Evolutionary conservation across 192 early-diverging fungal genomes (phyloP), one percentile per base, ranked within the genome.

Genomic region (Backusella mclennaniae): DNA sequence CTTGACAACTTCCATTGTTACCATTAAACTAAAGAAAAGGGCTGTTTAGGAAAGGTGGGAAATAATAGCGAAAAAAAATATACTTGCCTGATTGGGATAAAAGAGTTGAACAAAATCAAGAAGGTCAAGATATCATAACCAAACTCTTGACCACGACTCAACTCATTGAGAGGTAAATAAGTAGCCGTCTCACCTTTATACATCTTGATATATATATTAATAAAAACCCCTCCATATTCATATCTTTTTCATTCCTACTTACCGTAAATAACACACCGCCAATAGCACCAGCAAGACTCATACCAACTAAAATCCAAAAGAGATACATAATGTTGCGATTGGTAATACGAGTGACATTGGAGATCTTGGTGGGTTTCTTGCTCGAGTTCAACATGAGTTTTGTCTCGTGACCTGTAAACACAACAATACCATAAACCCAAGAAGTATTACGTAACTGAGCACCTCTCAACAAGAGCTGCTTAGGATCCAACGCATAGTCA

Each of bases 1-100:
- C 86, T 99, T 99, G 52, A 98, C 96, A 66, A 98, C 89, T 81
- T 99, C 98, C 96, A 99, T 96, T 21, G 96, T 98, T 33, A 99
- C 95, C 78, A 99, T 96, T 84, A 98, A 92, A 88, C 93, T 93
- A 80, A 90, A 89, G 17, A 21, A 59, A 26, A 19, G 46, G 42
- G 14, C n/a, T 6, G 7, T 53, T 53, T n/a, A 19, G 7, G 79
- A 17, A 91, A 35, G 31, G 41, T 19, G 46, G 44, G 33, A 33
- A 33, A 33, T 3, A 33, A 33, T 3, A 33, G 33, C 33, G 56
- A 35, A 59, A 80, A 23, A 67, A n/a, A 82, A 29, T 70, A 52
- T 4, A 36, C 15, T 74, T 79, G 92, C 90, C 88, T 93, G 78
- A 99, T 94, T 17, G 98, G 98, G 83, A 99, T 99, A 84, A 99